These are phyloP conservation scores for Hypoxylon rubiginosum DNA, from an alignment of 2,329 filamentous ascomycete species.

Conservation along the genomic window DNA sequence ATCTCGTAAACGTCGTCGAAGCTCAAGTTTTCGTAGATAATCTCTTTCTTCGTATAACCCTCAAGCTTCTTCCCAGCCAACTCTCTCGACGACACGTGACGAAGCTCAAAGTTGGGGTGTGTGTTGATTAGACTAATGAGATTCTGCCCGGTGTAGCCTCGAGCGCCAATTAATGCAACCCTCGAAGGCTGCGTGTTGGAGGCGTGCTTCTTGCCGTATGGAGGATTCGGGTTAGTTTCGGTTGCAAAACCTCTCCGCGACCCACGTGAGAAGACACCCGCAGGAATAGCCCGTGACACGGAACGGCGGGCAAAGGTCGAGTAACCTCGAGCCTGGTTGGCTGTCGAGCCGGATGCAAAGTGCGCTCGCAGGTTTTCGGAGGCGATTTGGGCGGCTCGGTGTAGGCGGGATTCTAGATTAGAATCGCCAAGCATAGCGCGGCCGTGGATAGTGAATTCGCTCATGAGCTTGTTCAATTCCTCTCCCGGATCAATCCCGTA, in stretches of 20 bases:
- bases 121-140: conserved; percentile 88
- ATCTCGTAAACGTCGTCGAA: conserved; percentile 89
- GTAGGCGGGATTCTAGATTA: conserved; percentile 88
- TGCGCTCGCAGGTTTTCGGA: conserved; percentile 63
- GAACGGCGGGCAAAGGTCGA: conserved; percentile 69
- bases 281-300: conserved; percentile 46
- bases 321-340: conserved; percentile 73
- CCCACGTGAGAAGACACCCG: conserved; percentile 46
- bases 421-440: conserved; percentile 89
- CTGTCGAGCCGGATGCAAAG: conserved; percentile 59
- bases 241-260: conserved; percentile 67
- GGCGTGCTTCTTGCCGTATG: conserved; percentile 87
- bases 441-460: conserved; percentile 86
- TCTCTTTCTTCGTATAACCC: conserved; percentile 91
- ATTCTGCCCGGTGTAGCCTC: conserved; percentile 94
- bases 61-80: conserved; percentile 87
- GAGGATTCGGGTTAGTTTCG: conserved; percentile 88
- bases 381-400: conserved; percentile 80
- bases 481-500: conserved; percentile 87
- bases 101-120: conserved; percentile 90
- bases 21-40: conserved; percentile 91
- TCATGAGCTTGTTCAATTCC: conserved; percentile 85
- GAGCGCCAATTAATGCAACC: conserved; percentile 89
- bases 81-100: conserved; percentile 93
- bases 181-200: conserved; percentile 84